Evolutionary conservation across 169 alveolate species (phyloP).

Genomic region (Perkinsus marinus): DNA sequence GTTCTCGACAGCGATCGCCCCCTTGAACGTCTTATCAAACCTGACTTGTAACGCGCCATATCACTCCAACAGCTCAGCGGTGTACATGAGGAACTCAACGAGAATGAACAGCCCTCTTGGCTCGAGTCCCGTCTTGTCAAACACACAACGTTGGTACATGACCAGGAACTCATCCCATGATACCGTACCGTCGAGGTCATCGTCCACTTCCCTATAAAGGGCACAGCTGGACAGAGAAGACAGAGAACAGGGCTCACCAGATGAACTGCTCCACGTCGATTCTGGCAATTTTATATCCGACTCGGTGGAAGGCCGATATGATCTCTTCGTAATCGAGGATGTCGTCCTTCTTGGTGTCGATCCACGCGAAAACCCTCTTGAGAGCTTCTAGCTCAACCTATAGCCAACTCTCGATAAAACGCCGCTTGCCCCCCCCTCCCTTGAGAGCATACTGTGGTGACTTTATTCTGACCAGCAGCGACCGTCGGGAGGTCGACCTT

Average conservation of each 20-base stretch:
- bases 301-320: background rate
- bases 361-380: background rate
- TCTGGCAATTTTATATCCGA: background rate
- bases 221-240: background rate
- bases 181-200: background rate
- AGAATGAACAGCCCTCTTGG: background rate
- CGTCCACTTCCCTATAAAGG: background rate
- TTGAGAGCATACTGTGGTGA: background rate
- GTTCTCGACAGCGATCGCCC: background rate
- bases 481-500: too few species aligned
- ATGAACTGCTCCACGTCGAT: background rate
- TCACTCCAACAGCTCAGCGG: background rate
- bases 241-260: background rate
- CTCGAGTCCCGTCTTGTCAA: background rate
- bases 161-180: background rate
- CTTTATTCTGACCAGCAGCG: background rate
- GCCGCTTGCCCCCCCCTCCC: background rate
- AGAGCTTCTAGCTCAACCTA: background rate
- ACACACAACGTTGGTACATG: background rate
- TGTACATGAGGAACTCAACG: background rate
- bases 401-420: background rate
- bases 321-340: background rate
- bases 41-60: background rate
- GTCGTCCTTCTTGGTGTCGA: background rate
- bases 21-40: background rate